Evolutionary conservation across 2,329 filamentous ascomycete species (phyloP), one percentile per base, ranked within the genome.

Genomic region (Pezicula carpinea): DNA sequence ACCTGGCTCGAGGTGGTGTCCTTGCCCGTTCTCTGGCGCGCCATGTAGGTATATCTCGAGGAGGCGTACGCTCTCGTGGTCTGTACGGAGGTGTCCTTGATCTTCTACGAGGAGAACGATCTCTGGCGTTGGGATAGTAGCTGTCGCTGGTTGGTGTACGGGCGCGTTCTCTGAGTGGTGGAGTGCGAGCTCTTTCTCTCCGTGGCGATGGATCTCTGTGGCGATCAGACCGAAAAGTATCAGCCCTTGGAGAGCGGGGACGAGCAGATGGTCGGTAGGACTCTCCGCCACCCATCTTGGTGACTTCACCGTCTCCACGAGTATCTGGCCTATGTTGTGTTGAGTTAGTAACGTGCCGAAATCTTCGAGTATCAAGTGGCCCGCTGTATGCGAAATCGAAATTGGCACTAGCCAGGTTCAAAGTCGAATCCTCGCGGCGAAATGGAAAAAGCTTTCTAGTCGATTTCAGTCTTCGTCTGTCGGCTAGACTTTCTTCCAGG

Each of bases 241-340:
- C 58, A 46, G 44, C 51, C 48, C 61, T 54, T 23, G 53, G 57
- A 39, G 62, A 59, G 21, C 59, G 56, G 23, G 56, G 54, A 17
- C 59, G 54, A 29, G 51, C 56, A 33, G 53, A 45, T 39, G 62
- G 62, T 47, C 61, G 51, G 39, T 65, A 65, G 17, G 62, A 64
- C 56, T 65, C 62, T 13, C 62, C 62, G 26, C 49, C 55, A 21
- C 62, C 62, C 48, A 64, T 54, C 45, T 52, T 58, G 23, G 60
- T 64, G 15, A 64, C 60, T 49, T 64, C 60, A 26, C 62, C 62
- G 38, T 63, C 60, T 34, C 60, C 60, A 50, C 59, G 58, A 34
- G 43, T 42, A 43, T 40, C 38, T 14, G 38, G 11, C 13, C 38
- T 40, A 40, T 29, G 26, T 29, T 8, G 26, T 29, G 26, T 40